Evolutionary conservation across 1,139 yeast species (phyloP).

Genomic region (Blastobotrys proliferans): DNA sequence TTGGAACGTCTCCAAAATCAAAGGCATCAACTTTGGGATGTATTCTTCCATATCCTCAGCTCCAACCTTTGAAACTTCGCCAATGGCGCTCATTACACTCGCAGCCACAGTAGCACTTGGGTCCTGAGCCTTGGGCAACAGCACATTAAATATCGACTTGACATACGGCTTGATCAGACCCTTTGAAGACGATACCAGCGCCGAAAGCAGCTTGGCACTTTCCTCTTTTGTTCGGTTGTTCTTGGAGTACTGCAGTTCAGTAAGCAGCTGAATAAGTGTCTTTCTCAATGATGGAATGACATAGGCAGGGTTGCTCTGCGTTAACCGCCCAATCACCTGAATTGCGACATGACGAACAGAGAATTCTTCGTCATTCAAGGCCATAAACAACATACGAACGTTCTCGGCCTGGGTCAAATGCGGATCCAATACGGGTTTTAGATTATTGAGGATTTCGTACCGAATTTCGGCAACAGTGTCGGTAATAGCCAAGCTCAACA

Average conservation of each 20-base stretch:
- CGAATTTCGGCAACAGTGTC: conserved; percentile 86
- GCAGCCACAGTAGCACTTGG: conserved; percentile 72
- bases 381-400: conserved; percentile 77
- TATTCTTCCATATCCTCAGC: conserved; percentile 80
- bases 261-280: conserved; percentile 75
- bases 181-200: conserved; percentile 71
- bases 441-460: conserved; percentile 66
- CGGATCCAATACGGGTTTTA: conserved; percentile 78
- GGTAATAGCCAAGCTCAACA: conserved; percentile 81
- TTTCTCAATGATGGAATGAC: conserved; percentile 90
- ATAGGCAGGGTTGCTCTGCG: conserved; percentile 88
- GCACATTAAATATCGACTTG: conserved; percentile 79
- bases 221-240: conserved; percentile 79
- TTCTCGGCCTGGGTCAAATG: conserved; percentile 93
- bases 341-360: conserved; percentile 79
- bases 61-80: conserved; percentile 83
- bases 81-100: conserved; percentile 82
- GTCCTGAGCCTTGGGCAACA: conserved; percentile 74
- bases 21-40: conserved; percentile 75
- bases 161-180: conserved; percentile 85
- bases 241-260: conserved; percentile 79
- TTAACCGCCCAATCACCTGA: conserved; percentile 73
- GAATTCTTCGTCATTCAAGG: conserved; percentile 87
- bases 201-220: conserved; percentile 69
- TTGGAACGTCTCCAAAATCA: conserved; percentile 80